Base-by-base conservation (phyloP, 2,329 filamentous ascomycete genomes). In the Corniculantispora saksenae region DNA sequence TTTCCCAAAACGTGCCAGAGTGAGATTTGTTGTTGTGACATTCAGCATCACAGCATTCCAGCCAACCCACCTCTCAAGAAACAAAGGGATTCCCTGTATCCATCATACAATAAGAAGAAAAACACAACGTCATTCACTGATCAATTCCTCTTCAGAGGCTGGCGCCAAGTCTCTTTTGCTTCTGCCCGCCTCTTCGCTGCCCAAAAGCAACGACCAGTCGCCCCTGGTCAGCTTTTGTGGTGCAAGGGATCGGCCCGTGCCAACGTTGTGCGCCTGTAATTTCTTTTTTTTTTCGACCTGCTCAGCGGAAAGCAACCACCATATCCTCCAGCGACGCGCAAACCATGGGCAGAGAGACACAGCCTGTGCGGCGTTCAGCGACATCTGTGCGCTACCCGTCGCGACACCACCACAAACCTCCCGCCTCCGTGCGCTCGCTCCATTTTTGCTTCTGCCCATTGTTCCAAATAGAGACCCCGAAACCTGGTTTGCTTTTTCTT, bases 191-290 rank as follows among this genome's bases (percentile, higher is more conserved):
- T n/a, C n/a, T n/a, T n/a, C 38, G 38, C 27, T 53, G 50, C 25
- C 27, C 19, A 59, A 59, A 59, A 35, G 57, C 38, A 58, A 58
- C 23, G 23, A 56, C 12, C 55, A 27, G 12, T 23, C 3, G 3
- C 35, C 43, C 23, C 57, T 13, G n/a, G 12, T 54, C 50, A n/a
- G 13, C 19, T 27, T 43, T 13, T 45, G 54, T 19, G 35, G 32
- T 50, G 45, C 57, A 60, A 60, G 57, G 58, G 58, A 43, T 53
- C 58, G 47, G 58, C 58, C 58, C 58, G 58, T 61, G 58, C 54
- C 54, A 43, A 57, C 10, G 21, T 23, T 53, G 57, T 50, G 57
- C 57, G 56, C 25, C 35, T 29, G 29, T 29, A 61, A 51, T 61
- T 53, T 53, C 58, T 61, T 61, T 53, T 61, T 51, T 27, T n/a